Evolutionary conservation across 495 filamentous ascomycete genomes (phyloP).

Genomic region (Talaromyces liani): DNA sequence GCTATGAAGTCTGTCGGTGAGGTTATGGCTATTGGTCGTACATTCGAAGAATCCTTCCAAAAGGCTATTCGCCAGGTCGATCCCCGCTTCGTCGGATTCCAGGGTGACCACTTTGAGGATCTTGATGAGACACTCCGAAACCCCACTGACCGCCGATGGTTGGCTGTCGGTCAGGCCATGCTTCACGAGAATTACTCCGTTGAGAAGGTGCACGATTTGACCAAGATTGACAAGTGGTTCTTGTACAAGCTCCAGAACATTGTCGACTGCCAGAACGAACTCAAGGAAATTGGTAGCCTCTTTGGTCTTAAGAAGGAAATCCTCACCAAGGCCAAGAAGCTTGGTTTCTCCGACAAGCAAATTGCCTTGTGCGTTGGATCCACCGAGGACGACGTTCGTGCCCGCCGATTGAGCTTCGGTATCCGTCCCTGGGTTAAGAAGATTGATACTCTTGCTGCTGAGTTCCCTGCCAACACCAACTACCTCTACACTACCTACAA

Average conservation of each 20-base stretch:
- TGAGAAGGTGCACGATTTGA: conserved; percentile 82
- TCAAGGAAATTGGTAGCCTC: conserved; percentile 82
- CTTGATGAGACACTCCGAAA: conserved; percentile 85
- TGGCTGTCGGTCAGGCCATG: conserved; percentile 97
- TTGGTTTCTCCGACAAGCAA: conserved; percentile 95
- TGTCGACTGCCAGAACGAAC: conserved; percentile 78
- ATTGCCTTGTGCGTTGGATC: conserved; percentile 80
- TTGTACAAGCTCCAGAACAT: conserved; percentile 96
- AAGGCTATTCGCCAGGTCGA: conserved; percentile 97
- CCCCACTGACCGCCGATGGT: conserved; percentile 90
- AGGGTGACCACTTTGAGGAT: conserved; percentile 89
- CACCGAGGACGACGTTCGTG: conserved; percentile 84
- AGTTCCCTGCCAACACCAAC: conserved; percentile 96
- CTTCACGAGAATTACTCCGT: conserved; percentile 92
- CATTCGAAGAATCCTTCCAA: conserved; percentile 98
- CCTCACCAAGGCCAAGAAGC: conserved; percentile 85
- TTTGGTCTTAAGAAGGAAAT: conserved; percentile 81
- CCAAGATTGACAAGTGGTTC: conserved; percentile 99
- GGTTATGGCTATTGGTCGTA: conserved; percentile 97
- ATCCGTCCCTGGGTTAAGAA: conserved; percentile 91
- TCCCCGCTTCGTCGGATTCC: conserved; percentile 83
- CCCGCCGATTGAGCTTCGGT: conserved; percentile 74
- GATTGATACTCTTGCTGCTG: conserved; percentile 93
- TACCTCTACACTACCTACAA: conserved; percentile 99
- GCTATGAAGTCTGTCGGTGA: conserved; percentile 98